Evolutionary conservation across 2,329 filamentous ascomycete genomes (phyloP).

Genomic region (Lachnellula subtilissima): DNA sequence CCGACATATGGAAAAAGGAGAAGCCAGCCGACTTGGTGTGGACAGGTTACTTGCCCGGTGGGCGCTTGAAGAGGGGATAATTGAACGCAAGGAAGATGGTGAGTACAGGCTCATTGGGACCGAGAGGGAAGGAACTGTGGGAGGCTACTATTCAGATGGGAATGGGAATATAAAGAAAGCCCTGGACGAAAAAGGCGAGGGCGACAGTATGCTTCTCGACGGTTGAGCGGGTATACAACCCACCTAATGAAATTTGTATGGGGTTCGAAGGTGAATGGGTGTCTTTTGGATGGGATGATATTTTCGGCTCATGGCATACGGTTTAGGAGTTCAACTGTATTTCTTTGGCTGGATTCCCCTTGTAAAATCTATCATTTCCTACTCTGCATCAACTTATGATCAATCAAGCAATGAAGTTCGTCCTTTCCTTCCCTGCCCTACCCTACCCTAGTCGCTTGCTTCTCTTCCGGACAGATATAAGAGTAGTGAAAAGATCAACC

Average conservation of each 20-base stretch:
- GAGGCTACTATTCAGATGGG: slow-evolving; percentile 32
- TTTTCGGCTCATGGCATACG: neutral
- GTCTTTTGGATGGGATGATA: neutral
- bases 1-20: slow-evolving; percentile 75
- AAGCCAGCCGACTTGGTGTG: slow-evolving; percentile 52
- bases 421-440: neutral
- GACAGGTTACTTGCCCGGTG: slow-evolving; percentile 55
- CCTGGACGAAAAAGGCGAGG: slow-evolving; percentile 21
- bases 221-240: slow-evolving; percentile 5
- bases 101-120: slow-evolving; percentile 52
- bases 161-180: slow-evolving; percentile 26
- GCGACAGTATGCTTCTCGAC: slow-evolving; percentile 26
- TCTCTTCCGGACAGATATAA: no score
- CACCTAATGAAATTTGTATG: neutral
- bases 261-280: neutral
- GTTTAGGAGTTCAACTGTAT: neutral
- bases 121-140: slow-evolving; percentile 31
- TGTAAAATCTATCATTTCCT: neutral
- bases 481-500: no score
- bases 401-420: neutral
- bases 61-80: slow-evolving; percentile 60
- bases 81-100: slow-evolving; percentile 51
- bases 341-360: neutral
- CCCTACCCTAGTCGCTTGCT: neutral
- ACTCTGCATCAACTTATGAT: neutral